Evolutionary conservation across 768 basidiomycete species (phyloP), one percentile per base, ranked within the genome.

Genomic region (Mycena sanguinolenta): DNA sequence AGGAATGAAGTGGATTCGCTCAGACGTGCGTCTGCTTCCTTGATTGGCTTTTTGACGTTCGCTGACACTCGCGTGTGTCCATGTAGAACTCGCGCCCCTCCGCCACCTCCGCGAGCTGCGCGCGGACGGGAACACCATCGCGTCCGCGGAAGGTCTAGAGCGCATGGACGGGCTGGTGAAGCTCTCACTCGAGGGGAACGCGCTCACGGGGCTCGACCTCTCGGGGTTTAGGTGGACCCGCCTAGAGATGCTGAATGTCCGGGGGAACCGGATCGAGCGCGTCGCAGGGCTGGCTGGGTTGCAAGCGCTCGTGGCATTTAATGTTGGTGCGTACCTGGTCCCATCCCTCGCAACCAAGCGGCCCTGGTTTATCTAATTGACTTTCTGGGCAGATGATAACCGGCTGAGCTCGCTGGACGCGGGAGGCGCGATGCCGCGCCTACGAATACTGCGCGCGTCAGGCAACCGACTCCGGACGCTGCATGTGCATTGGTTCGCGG

Each of bases 1-100:
- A 80, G 89, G 76, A 99, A 99, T 80, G 88, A 94, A 72, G 86
- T 99, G 61, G 95, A 97, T 70, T 94, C 94, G 10, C 84, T 99
- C 65, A 88, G 86, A 58, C 95, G 95, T 97, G 80, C 82, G 95
- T 91, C 38, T 25, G 44, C 36, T 46, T 73, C 64, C 66, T 77
- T 39, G 3, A 5, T 39, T 39, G 3, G 10, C 16, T 39, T 7
- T 7, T 39, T 39, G 39, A 39, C 39, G 14, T 14, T 17, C 6
- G 13, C 39, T 39, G 39, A 39, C 39, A 17, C 39, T 38, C 36
- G 36, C 36, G 6, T 19, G 17, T 19, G n/a, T n/a, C n/a, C n/a
- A n/a, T n/a, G n/a, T n/a, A 98, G 96, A 98, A 79, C 84, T 99
- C 32, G 87, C 88, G 69, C 95, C 93, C 78, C 87, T 99, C 64